Evolutionary conservation across 176 grass and related monocot species (phyloP), one percentile per base, ranked within the genome.

Genomic region (Aechmea fasciata): DNA sequence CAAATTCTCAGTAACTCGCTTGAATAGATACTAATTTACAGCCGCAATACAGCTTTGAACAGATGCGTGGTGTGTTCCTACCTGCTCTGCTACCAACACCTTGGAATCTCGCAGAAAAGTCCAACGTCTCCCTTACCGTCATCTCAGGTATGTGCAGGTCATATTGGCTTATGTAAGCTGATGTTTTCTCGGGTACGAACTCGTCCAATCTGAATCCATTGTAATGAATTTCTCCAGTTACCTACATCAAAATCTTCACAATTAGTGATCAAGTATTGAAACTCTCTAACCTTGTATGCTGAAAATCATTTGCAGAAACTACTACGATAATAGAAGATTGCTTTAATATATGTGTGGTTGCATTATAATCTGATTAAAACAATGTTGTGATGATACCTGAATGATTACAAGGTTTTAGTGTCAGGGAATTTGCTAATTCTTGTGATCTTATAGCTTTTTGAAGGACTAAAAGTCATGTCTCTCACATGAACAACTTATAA

Each of bases 21-120:
- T 8, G 1, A 18, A 9, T 59, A 8, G 19, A 17, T 12, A 8
- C 19, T 59, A 17, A 59, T 59, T 48, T 20, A 9, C 54, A 59
- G 13, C 19, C 10, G 14, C 54, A 59, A 59, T 14, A 11, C 13
- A 52, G 48, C 19, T 26, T 70, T 10, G 29, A 67, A 14, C 12
- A 67, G 23, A 41, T 41, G 26, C 19, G 19, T 59, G 70, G 74
- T 11, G 68, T 49, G 12, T 82, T n/a, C 20, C 70, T 82, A 90
- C 87, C 87, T 64, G 72, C 72, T 85, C 83, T 78, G 57, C 55
- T 77, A 11, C 87, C 87, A 70, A 85, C 83, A 51, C 87, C 79
- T 73, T 90, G 90, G 75, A 88, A 88, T 66, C 90, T 76, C 73
- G 90, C 85, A 11, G 90, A 79, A 64, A 88, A 88, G 71, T 92